phyloP scores from a whole-genome alignment of 352 stramenopile species.

The Discostella stelligera region DNA sequence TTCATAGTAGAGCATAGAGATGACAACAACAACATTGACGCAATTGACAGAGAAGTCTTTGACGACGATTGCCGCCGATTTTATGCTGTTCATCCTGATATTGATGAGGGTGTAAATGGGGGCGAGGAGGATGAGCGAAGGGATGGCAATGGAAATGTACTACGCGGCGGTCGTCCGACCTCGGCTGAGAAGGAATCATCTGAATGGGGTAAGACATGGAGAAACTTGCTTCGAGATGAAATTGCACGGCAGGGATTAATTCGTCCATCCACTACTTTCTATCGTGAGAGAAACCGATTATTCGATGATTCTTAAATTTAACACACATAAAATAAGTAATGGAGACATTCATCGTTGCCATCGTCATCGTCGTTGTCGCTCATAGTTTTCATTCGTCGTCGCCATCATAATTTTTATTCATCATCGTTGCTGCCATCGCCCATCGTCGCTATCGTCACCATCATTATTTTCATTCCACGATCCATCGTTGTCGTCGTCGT shows the following conservation, averaged over 20 bases:
- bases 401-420: not conserved
- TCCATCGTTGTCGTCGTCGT: not conserved
- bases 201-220: not conserved
- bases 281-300: conserved; percentile 7
- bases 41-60: conserved; percentile 13
- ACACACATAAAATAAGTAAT: too few relatives aligned
- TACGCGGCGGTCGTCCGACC: conserved; percentile 4
- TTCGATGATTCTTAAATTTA: conserved; percentile 7
- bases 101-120: conserved; percentile 26
- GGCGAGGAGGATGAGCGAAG: conserved; percentile 13
- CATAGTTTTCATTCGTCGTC: too few relatives aligned
- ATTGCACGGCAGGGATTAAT: conserved; percentile 3
- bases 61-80: conserved; percentile 20
- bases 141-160: conserved; percentile 14
- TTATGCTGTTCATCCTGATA: not conserved
- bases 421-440: too few relatives aligned
- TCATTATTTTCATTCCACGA: not conserved
- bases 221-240: conserved; percentile 6
- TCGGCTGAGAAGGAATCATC: not conserved
- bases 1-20: conserved; percentile 37
- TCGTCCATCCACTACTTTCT: conserved; percentile 8
- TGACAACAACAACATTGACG: not conserved
- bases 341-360: too few relatives aligned
- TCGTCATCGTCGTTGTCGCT: too few relatives aligned
- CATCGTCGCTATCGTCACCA: not conserved